Conservation (phyloP, 139 green algal genomes). For the Volvox reticuliferus region DNA sequence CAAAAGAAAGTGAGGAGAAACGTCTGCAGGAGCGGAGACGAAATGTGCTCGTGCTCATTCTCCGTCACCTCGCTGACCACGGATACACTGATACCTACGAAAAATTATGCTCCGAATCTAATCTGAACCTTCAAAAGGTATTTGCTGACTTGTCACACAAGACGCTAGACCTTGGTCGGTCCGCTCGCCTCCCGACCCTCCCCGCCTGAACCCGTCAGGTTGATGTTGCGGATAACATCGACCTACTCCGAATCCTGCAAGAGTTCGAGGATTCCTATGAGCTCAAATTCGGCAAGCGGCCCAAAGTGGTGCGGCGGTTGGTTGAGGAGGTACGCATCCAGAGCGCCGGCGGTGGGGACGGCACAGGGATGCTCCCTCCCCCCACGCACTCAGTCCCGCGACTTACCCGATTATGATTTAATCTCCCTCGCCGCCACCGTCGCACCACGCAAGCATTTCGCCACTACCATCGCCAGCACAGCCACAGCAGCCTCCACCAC, state of each 20-base stretch:
- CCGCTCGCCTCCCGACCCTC: too few species aligned
- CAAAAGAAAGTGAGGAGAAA: conserved; percentile 59
- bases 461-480: too few species aligned
- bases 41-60: conserved; percentile 68
- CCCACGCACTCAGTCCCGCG: too few species aligned
- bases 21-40: conserved; percentile 58
- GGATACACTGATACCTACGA: conserved; percentile 70
- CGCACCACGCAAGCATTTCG: too few species aligned
- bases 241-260: conserved; percentile 71
- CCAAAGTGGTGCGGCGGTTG: conserved; percentile 67
- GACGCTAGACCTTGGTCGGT: background rate
- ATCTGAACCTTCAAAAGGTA: conserved; percentile 66
- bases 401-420: too few species aligned
- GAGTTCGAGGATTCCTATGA: conserved; percentile 78
- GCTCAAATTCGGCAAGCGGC: conserved; percentile 67
- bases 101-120: conserved; percentile 65
- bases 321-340: conserved; percentile 44
- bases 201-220: conserved; percentile 52
- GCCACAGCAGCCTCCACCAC: too few species aligned
- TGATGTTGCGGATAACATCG: conserved; percentile 80
- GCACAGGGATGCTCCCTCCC: too few species aligned
- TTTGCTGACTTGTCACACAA: background rate
- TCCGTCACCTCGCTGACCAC: conserved; percentile 69
- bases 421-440: too few species aligned
- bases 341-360: too few species aligned